Evolutionary conservation across 768 basidiomycete genomes (phyloP), one percentile per base, ranked within the genome.

Genomic region (Lactarius pseudohatsudake): DNA sequence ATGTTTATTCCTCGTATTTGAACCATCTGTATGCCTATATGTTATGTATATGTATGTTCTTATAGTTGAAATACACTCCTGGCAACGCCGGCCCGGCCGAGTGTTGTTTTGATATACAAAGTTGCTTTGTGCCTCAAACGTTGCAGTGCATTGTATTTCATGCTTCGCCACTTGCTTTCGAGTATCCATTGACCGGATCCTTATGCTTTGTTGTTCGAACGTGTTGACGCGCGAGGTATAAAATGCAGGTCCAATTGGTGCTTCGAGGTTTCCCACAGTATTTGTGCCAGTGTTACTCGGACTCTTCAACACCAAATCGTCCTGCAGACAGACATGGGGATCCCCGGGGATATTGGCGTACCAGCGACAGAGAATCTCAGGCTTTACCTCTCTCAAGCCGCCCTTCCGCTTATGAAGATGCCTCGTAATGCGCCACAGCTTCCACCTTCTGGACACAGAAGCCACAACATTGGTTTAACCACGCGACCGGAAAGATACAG

Each of bases 371-470:
- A 65, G 15, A 70, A 70, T 45, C 64, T 70, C 32, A 59, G 54
- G 22, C 22, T 59, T 34, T 70, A 70, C 58, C 26, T 70, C 22
- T 69, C 70, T 30, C 55, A 62, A 7, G 64, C 70, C 26, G 59
- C n/a, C 11, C 69, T 70, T 38, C 69, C 69, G 1, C 62, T 62
- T 11, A 61, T 70, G 64, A 65, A 54, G 36, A 47, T 70, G 18
- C 59, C 64, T 53, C 61, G 54, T n/a, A 47, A 50, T 28, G 69
- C 60, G 9, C 69, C 69, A 9, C 38, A 2, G 32, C 53, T 69
- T 38, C 70, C 70, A 43, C 68, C 70, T 15, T 40, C 64, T 8
- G 70, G 70, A 1, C 70, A 70, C 62, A 65, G 64, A 55, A 65
- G 62, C 18, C 70, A 66, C 58, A 67, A 50, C 43, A 56, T 67